Conservation (phyloP, 2,329 filamentous ascomycete species). For the Mycosphaerella sp. region DNA sequence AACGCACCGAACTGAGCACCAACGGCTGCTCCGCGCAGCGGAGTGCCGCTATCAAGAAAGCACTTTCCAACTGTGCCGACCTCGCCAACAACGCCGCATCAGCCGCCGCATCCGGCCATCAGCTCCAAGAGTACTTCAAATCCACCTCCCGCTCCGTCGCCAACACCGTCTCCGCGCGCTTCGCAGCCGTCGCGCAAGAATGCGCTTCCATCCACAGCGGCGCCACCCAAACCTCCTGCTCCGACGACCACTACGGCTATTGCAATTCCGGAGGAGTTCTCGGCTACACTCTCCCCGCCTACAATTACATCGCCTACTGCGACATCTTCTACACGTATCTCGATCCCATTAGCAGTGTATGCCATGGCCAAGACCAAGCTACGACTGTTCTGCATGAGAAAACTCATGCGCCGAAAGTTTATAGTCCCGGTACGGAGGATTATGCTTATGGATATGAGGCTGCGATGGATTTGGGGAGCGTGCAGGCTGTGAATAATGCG, state of each 20-base stretch:
- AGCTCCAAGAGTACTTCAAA: conserved; percentile 59
- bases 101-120: conserved; percentile 49
- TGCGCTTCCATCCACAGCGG: conserved; percentile 48
- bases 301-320: conserved; percentile 57
- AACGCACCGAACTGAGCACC: conserved; percentile 49
- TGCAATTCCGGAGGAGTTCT: conserved; percentile 48
- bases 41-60: conserved; percentile 43
- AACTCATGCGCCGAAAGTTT: conserved; percentile 54
- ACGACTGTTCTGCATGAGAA: conserved; percentile 61
- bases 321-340: conserved; percentile 53
- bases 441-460: conserved; percentile 53
- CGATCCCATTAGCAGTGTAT: conserved; percentile 44
- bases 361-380: conserved; percentile 60
- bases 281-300: conserved; percentile 51
- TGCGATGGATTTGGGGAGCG: conserved; percentile 40
- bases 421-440: conserved; percentile 53
- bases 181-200: conserved; percentile 51
- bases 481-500: conserved; percentile 56
- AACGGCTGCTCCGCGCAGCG: conserved; percentile 49
- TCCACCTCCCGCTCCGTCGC: conserved; percentile 44
- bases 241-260: conserved; percentile 47
- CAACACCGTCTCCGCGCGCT: conserved; percentile 46
- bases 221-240: conserved; percentile 53
- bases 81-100: conserved; percentile 50
- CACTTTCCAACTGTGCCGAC: conserved; percentile 50